These are phyloP conservation scores for Melastoma candidum DNA, from an alignment of 441 rosid genomes.

Conservation along the genomic window DNA sequence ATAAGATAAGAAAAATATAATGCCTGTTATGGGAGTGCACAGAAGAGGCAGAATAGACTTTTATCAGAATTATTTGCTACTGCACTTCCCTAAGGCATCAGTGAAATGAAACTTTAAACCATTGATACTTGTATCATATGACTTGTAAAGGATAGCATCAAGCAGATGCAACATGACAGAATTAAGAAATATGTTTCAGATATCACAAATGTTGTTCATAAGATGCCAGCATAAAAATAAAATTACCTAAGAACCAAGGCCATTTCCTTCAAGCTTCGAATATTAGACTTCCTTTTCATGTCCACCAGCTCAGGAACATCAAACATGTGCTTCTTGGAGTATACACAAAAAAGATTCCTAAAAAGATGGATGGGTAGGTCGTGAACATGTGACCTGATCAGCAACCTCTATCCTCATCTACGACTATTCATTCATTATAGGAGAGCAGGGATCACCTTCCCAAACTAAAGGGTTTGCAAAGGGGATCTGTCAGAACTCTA, in stretches of 20 bases:
- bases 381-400: background rate
- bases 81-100: no score
- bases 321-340: conserved; percentile 89
- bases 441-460: conserved; percentile 61
- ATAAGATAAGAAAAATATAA: no score
- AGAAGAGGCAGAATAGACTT: no score
- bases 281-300: conserved; percentile 83
- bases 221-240: background rate
- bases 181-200: background rate
- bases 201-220: background rate
- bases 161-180: background rate
- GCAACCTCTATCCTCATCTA: conserved; percentile 12
- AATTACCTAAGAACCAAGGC: conserved; percentile 73
- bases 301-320: conserved; percentile 87
- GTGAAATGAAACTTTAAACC: no score
- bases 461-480: conserved; percentile 96
- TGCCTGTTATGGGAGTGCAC: no score
- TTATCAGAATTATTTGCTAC: no score
- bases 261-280: conserved; percentile 93
- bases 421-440: conserved; percentile 16
- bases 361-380: background rate
- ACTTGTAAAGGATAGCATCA: background rate
- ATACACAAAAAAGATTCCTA: conserved; percentile 94
- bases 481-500: conserved; percentile 93
- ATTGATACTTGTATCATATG: no score